phyloP scores from a whole-genome alignment of 2,329 filamentous ascomycete species.

The Helminthosporium solani region DNA sequence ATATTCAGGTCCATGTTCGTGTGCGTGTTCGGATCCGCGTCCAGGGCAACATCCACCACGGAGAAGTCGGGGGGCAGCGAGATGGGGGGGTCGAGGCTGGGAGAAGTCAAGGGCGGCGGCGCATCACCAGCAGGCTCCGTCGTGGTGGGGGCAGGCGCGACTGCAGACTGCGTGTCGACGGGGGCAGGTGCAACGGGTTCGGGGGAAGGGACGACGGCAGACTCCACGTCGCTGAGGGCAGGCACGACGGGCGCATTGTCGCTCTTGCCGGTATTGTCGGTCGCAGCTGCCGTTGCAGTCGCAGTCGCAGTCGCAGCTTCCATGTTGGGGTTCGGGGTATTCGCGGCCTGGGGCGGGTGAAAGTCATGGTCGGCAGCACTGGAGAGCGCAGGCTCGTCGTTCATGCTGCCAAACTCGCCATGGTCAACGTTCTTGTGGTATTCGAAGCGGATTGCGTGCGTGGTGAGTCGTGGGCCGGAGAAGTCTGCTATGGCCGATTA shows the following conservation, averaged over 20 bases:
- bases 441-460: slow-evolving; percentile 6
- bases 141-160: neutral
- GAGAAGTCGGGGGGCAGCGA: slow-evolving; percentile 20
- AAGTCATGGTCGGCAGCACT: slow-evolving; percentile 21
- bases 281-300: slow-evolving; percentile 11
- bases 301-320: slow-evolving; percentile 27
- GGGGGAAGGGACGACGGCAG: neutral
- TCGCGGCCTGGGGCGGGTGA: slow-evolving; percentile 21
- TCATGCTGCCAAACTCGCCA: slow-evolving; percentile 35
- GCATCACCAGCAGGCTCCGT: neutral
- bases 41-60: no score
- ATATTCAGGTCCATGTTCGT: neutral
- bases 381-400: slow-evolving; percentile 18
- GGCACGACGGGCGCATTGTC: neutral
- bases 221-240: neutral
- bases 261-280: no score
- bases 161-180: no score
- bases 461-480: no score
- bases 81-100: slow-evolving; percentile 25
- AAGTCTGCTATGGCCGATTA: no score
- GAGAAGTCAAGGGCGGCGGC: neutral
- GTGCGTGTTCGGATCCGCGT: slow-evolving; percentile 8
- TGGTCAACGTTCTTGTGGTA: slow-evolving; percentile 4
- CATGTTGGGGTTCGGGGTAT: slow-evolving; percentile 26
- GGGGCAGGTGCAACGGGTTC: neutral